Evolutionary conservation across 371 early-diverging fungal genomes (phyloP).

Genomic region (Synchytrium microbalum): DNA sequence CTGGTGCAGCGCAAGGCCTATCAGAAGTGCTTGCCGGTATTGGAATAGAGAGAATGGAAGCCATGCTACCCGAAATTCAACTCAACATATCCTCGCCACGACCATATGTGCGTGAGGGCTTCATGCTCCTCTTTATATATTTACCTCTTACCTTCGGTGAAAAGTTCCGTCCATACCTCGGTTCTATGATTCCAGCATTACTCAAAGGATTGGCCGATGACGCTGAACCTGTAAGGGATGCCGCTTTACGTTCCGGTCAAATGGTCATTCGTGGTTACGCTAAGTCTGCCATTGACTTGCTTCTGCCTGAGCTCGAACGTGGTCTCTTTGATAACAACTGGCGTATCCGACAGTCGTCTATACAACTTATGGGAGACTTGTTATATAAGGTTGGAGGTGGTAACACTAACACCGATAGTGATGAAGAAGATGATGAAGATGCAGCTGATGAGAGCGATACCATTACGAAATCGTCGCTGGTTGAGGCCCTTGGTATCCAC

Average conservation of each 20-base stretch:
- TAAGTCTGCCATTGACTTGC: conserved; percentile 73
- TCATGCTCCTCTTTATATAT: conserved; percentile 87
- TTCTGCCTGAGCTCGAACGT: conserved; percentile 84
- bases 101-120: conserved; percentile 89
- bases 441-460: conserved; percentile 47
- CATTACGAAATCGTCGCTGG: conserved; percentile 63
- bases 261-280: conserved; percentile 89
- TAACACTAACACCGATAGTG: conserved; percentile 28
- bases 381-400: conserved; percentile 85
- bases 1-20: conserved; percentile 96
- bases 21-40: conserved; percentile 88
- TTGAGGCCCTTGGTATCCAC: conserved; percentile 77
- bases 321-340: conserved; percentile 87
- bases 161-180: conserved; percentile 83
- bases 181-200: conserved; percentile 77
- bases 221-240: conserved; percentile 87
- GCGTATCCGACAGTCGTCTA: conserved; percentile 92
- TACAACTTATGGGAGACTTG: conserved; percentile 92
- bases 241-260: conserved; percentile 83
- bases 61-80: conserved; percentile 82
- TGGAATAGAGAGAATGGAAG: conserved; percentile 80
- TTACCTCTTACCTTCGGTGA: conserved; percentile 90
- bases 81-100: conserved; percentile 66
- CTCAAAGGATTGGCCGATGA: conserved; percentile 92
- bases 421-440: conserved; percentile 28